These are phyloP conservation scores for Recurvomyces mirabilis DNA, from an alignment of 495 filamentous ascomycete species.

Conservation along the genomic window DNA sequence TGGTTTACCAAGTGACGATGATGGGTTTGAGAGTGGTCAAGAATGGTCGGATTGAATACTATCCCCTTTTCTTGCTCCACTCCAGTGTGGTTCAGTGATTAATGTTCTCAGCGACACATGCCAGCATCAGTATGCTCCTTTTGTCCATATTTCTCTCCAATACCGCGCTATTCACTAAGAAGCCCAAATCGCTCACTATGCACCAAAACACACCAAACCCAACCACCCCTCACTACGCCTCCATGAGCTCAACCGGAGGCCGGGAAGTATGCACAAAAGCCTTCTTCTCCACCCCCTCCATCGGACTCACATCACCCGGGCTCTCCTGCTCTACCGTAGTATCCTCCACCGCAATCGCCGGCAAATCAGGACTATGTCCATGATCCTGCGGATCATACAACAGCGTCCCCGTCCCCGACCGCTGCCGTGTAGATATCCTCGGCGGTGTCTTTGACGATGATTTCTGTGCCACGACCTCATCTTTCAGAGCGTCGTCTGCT, in stretches of 20 bases:
- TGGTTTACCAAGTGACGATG: too few species aligned
- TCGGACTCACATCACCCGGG: conserved; percentile 35
- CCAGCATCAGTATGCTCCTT: too few species aligned
- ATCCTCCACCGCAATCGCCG: conserved; percentile 86
- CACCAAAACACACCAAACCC: too few species aligned
- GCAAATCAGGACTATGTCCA: conserved; percentile 63
- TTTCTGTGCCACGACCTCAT: conserved; percentile 31
- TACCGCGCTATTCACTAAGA: too few species aligned
- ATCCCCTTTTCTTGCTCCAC: too few species aligned
- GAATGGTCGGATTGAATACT: too few species aligned
- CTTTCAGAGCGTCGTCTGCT: conserved; percentile 17
- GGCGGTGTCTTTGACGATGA: conserved; percentile 22
- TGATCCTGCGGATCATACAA: conserved; percentile 69
- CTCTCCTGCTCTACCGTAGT: conserved; percentile 58
- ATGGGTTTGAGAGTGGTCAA: too few species aligned
- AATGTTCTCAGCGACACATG: too few species aligned
- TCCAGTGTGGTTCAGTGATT: too few species aligned
- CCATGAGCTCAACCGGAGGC: conserved; percentile 87
- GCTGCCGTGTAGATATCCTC: conserved; percentile 34
- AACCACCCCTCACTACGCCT: too few species aligned
- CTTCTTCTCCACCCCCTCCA: conserved; percentile 38
- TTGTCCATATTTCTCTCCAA: too few species aligned
- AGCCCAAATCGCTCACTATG: too few species aligned
- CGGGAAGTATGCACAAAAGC: conserved; percentile 66
- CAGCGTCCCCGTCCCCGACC: conserved; percentile 51